Evolutionary conservation across 148 eudicot genomes (phyloP), one percentile per base, ranked within the genome.

Genomic region (Diospyros lotus): DNA sequence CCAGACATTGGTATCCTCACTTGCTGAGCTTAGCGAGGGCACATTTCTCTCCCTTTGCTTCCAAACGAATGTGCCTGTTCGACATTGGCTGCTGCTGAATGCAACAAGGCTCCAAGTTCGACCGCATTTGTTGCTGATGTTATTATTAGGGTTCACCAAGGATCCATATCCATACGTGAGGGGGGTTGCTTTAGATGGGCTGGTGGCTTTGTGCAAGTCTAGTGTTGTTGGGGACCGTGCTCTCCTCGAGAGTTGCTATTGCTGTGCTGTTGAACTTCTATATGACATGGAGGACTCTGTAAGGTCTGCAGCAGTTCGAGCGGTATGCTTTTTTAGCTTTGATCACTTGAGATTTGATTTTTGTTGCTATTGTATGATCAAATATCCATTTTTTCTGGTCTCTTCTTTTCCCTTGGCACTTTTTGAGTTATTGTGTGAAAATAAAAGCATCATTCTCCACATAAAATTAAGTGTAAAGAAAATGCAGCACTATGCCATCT

Each of bases 131-230:
- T 74, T 93, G 82, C 18, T 94, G 13, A 82, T 93, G 13, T 82
- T 94, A 9, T 43, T 89, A 2, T 58, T 94, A 58, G 98, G 98
- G 81, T 89, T 89, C 78, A 88, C 90, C 7, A 88, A 84, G 83
- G 97, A 94, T 63, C 97, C 97, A 4, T 89, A 81, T 78, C 97
- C 98, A 1, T 73, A 75, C 51, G 85, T 91, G 6, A 79, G 98
- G 69, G 60, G 58, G 53, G 87, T 85, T 40, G 89, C 97, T 2
- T 65, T 93, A 76, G 78, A 82, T 55, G 96, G 90, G 5, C 86
- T 91, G 76, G 78, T 81, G 45, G 46, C 71, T 58, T 66, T 86
- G 85, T 79, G 87, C 42, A 73, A 69, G 46, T 74, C 72, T 2
- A 14, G 80, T 69, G 81, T 74, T 15, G 78, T 85, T 66, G 90